Evolutionary conservation across 306 rosid species (phyloP), one percentile per base, ranked within the genome.

Genomic region (Vigna hirtella): DNA sequence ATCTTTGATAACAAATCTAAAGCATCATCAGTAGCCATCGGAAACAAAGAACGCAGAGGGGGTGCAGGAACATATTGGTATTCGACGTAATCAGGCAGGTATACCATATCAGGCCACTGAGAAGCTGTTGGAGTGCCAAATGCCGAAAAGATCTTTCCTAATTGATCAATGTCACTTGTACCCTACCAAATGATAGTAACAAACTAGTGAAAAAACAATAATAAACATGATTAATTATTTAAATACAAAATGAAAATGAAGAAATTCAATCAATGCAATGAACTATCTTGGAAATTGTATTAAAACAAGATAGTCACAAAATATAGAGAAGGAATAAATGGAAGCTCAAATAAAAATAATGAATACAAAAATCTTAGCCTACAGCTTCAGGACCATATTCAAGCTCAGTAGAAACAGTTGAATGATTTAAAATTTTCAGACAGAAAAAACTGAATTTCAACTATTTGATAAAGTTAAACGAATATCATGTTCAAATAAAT

Each of bases 51-150:
- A 13, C 95, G 90, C 70, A 88, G 66, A 70, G 93, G 87, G 2
- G 94, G 89, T 20, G 98, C 89, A 69, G 97, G 94, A 86, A 82
- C 97, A 36, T 85, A 87, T 87, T 89, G 97, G 80, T 89, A 93
- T 83, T 93, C 98, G 74, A 93, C 95, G 72, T 93, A 93, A 87
- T 91, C 98, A 72, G 97, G 92, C 64, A 93, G 91, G 72, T 77
- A 89, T 59, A 87, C 79, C 85, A 93, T 88, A 84, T 93, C 98
- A 73, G 97, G 87, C 97, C 98, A 93, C 82, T 93, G 98, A 70
- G 94, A 85, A 83, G 91, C 74, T 48, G 93, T 79, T 40, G 98
- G 97, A 66, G 98, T 91, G 70, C 98, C 97, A 83, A 91, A 89
- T 48, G 97, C 95, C 10, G 89, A 89, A 87, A 93, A 93, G 66